These are phyloP conservation scores for Aegle marmelos DNA, from an alignment of 345 rosid genomes.

Conservation along the genomic window DNA sequence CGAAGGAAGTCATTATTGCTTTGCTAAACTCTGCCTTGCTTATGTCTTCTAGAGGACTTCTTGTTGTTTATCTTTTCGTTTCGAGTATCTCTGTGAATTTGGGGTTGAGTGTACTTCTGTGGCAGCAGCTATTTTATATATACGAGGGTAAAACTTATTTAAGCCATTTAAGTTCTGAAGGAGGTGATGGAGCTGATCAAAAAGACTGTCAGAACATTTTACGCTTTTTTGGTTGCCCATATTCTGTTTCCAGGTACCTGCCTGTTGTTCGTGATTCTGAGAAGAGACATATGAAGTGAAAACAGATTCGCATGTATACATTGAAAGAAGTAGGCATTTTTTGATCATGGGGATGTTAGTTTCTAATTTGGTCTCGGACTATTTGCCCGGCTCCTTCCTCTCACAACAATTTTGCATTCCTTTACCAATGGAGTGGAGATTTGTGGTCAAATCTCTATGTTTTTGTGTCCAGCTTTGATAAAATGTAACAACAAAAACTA, in stretches of 20 bases:
- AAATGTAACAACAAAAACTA: neutral
- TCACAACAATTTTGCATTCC: neutral
- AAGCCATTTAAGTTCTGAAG: constrained; percentile 58
- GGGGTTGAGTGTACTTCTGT: constrained; percentile 67
- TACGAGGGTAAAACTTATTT: constrained; percentile 79
- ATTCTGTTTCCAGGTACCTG: constrained; percentile 45
- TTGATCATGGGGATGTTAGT: neutral
- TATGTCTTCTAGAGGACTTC: constrained; percentile 62
- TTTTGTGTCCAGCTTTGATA: neutral
- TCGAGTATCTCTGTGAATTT: constrained; percentile 66
- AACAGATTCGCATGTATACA: neutral
- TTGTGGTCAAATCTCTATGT: neutral
- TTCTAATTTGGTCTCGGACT: neutral
- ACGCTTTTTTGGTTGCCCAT: constrained; percentile 69
- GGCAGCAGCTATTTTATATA: constrained; percentile 83
- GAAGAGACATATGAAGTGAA: constrained; percentile 65
- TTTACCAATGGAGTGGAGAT: neutral
- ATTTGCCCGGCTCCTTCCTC: neutral
- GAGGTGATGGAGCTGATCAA: constrained; percentile 39
- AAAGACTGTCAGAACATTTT: constrained; percentile 66
- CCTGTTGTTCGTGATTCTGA: constrained; percentile 38
- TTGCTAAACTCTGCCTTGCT: constrained; percentile 46
- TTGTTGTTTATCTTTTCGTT: constrained; percentile 71
- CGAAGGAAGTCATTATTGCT: constrained; percentile 49
- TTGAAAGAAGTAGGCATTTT: neutral